phyloP scores from a whole-genome alignment of 306 rosid genomes.

The Dalbergia cultrata region DNA sequence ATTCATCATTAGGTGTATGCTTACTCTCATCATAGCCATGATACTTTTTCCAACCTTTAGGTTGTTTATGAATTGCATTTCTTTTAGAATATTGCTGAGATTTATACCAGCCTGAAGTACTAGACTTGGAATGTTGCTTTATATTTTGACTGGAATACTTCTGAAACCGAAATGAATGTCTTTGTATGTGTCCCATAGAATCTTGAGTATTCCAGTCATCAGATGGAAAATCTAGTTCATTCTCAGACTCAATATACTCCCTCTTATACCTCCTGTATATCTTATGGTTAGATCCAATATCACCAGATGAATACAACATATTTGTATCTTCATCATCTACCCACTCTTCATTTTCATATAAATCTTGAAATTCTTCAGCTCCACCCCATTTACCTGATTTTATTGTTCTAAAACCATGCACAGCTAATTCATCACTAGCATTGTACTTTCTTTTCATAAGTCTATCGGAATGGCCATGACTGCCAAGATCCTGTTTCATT shows the following conservation, averaged over 20 bases:
- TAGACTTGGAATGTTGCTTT: constrained; percentile 61
- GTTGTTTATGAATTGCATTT: constrained; percentile 62
- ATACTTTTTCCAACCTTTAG: constrained; percentile 75
- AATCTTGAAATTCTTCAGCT: constrained; percentile 62
- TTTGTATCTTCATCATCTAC: constrained; percentile 61
- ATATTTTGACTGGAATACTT: constrained; percentile 63
- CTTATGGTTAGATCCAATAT: constrained; percentile 57
- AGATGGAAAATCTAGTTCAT: constrained; percentile 57
- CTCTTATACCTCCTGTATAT: constrained; percentile 61
- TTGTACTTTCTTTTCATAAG: constrained; percentile 67
- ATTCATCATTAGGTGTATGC: constrained; percentile 57
- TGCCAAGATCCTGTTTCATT: constrained; percentile 53
- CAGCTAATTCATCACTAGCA: constrained; percentile 54
- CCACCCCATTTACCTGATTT: constrained; percentile 59
- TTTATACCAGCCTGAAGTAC: constrained; percentile 67
- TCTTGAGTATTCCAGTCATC: constrained; percentile 64
- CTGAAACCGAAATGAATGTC: constrained; percentile 50
- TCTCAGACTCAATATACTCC: constrained; percentile 49
- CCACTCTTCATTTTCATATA: constrained; percentile 73
- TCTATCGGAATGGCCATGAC: constrained; percentile 62
- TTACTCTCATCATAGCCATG: constrained; percentile 60
- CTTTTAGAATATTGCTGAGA: constrained; percentile 60
- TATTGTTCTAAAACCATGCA: constrained; percentile 54
- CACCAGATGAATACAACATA: constrained; percentile 53
- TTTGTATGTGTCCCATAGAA: constrained; percentile 50